Evolutionary conservation across 176 grass and related monocot genomes (phyloP).

Genomic region (Hordeum marinum): DNA sequence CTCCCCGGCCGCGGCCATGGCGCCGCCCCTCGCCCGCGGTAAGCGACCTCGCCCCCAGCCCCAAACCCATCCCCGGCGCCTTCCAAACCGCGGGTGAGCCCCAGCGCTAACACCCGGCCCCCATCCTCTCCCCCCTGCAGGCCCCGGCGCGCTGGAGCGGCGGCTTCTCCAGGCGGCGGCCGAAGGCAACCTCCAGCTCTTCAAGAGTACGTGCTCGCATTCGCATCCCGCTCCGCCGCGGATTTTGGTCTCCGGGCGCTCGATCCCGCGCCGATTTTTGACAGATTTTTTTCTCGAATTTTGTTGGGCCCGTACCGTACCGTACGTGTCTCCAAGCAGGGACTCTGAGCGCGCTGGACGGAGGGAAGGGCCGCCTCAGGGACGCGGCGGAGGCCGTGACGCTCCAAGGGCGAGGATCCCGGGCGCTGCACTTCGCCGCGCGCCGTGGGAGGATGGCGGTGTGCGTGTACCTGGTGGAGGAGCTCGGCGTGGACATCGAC

Average conservation of each 20-base stretch:
- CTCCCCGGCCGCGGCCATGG: too few relatives aligned
- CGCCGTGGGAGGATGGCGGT: neutral
- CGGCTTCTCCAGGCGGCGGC: constrained; percentile 4
- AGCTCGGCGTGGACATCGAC: neutral
- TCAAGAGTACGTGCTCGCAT: constrained; percentile 7
- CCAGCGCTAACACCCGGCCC: neutral
- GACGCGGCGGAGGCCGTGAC: constrained; percentile 16
- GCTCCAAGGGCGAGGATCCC: neutral
- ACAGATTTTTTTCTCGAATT: neutral
- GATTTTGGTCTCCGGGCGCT: neutral
- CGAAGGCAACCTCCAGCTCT: neutral
- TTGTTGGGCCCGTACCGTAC: neutral
- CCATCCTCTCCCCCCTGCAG: neutral
- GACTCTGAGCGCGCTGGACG: neutral
- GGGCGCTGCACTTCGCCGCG: constrained; percentile 10
- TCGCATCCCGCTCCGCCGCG: neutral
- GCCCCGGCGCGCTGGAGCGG: neutral
- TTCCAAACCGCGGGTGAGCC: neutral
- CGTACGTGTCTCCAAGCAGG: neutral
- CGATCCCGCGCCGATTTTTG: neutral
- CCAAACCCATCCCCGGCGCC: neutral
- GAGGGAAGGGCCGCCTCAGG: constrained; percentile 1
- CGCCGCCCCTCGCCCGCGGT: neutral
- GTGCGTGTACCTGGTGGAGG: constrained; percentile 25
- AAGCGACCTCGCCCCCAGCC: neutral